Evolutionary conservation across 441 rosid species (phyloP), one percentile per base, ranked within the genome.

Genomic region (Breynia disticha): DNA sequence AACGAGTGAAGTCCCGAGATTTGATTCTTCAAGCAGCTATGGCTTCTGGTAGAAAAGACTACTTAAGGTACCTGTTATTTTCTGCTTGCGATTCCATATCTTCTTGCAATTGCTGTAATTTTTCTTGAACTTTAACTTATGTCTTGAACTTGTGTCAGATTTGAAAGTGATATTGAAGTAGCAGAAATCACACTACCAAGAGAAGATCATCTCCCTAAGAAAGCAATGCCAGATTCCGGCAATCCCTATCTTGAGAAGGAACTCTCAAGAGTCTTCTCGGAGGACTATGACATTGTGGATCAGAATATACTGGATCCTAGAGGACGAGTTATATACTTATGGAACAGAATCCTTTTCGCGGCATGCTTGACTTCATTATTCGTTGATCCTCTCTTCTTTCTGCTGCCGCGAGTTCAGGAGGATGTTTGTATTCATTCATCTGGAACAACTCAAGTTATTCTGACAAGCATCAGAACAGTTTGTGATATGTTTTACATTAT

Each of bases 231-330:
- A 42, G 60, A 63, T 46, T 55, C n/a, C 32, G 50, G 62, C 43
- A 69, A 64, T 42, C 52, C 50, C 46, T 52, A 56, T 11, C 63
- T 1, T 0, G 11, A 39, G 44, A 77, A 56, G 60, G 75, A 20
- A 38, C 78, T 79, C 16, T 72, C 78, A 52, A 70, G 79, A 37
- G 88, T 82, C 7, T 82, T 82, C 65, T 77, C 82, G 0, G 83
- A 79, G 65, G 82, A 82, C 57, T 77, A 71, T 18, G 76, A 71
- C 9, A 57, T 6, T 15, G 74, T 60, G 35, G 64, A 73, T 56
- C 64, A 59, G 59, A 49, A 20, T 47, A 64, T 73, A 50, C 60
- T 76, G 39, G 79, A 79, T 70, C 83, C 88, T 55, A 64, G 78
- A 59, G 84, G 88, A 37, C 57, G 57, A 1, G 17, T 56, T 15